Conservation (phyloP, 768 basidiomycete species). For the Butyriboletus loyo region DNA sequence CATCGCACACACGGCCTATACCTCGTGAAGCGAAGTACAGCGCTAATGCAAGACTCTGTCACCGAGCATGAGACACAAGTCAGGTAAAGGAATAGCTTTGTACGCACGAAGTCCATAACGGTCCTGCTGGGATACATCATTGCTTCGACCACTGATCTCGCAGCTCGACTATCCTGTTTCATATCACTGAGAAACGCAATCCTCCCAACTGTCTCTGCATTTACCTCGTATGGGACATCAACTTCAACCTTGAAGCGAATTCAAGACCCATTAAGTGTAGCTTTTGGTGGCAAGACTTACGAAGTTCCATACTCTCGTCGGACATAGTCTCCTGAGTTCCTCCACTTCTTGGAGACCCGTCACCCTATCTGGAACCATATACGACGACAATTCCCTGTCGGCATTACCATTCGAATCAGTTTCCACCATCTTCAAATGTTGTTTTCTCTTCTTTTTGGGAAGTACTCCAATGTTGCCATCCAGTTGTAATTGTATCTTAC, state of each 20-base stretch:
- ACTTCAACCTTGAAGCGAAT: slow-evolving; percentile 65
- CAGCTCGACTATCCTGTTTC: slow-evolving; percentile 61
- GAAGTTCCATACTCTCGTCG: slow-evolving; percentile 85
- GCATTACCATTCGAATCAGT: not conserved
- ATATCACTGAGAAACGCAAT: slow-evolving; percentile 1
- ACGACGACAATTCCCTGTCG: slow-evolving; percentile 34
- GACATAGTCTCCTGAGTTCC: slow-evolving; percentile 75
- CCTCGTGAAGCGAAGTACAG: slow-evolving; percentile 92
- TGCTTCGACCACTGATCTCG: slow-evolving; percentile 54
- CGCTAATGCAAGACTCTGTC: slow-evolving; percentile 85
- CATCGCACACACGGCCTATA: slow-evolving; percentile 51
- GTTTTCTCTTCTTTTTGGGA: slow-evolving; percentile 44
- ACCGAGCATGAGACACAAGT: slow-evolving; percentile 1
- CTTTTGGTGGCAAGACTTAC: slow-evolving; percentile 40
- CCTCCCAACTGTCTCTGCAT: slow-evolving; percentile 1
- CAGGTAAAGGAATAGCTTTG: not conserved
- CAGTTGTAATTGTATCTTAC: slow-evolving; percentile 53
- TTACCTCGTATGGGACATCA: slow-evolving; percentile 76
- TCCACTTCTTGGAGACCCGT: slow-evolving; percentile 76
- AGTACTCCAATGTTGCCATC: slow-evolving; percentile 45
- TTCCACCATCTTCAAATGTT: slow-evolving; percentile 11
- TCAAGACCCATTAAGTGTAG: not conserved
- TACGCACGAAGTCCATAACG: slow-evolving; percentile 85
- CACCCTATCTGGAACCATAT: slow-evolving; percentile 85
- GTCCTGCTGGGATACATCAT: slow-evolving; percentile 78